Evolutionary conservation across 208 protist genomes (phyloP).

Genomic region (Porcisia hertigi): DNA sequence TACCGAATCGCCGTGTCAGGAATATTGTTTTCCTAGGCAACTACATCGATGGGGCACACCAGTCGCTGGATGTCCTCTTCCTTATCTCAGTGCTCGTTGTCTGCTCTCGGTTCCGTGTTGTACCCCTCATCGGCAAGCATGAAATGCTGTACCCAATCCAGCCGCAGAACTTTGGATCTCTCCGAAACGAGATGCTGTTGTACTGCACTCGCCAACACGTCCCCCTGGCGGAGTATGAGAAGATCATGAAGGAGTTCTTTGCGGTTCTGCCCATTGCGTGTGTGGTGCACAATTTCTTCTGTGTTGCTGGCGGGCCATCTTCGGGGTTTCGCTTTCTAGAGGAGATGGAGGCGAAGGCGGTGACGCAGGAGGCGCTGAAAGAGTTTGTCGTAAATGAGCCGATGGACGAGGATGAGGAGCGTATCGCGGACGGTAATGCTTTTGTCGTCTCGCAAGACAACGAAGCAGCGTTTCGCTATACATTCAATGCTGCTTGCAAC

Average conservation of each 20-base stretch:
- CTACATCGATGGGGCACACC: constrained; percentile 80
- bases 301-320: constrained; percentile 61
- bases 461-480: constrained; percentile 61
- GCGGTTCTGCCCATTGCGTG: constrained; percentile 60
- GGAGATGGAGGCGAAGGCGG: constrained; percentile 37
- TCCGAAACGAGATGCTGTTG: constrained; percentile 63
- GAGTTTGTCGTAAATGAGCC: constrained; percentile 82
- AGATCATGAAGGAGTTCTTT: constrained; percentile 62
- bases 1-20: constrained; percentile 24
- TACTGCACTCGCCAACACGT: constrained; percentile 35
- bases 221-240: constrained; percentile 46
- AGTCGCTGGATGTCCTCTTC: constrained; percentile 74
- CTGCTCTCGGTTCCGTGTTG: constrained; percentile 47
- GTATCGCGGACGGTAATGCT: constrained; percentile 47
- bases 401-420: constrained; percentile 87
- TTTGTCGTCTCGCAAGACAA: constrained; percentile 57
- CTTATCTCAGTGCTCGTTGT: constrained; percentile 61
- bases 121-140: constrained; percentile 71
- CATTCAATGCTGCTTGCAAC: constrained; percentile 81
- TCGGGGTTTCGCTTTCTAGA: constrained; percentile 47
- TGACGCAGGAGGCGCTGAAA: constrained; percentile 30
- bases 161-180: constrained; percentile 73
- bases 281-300: constrained; percentile 70
- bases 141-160: constrained; percentile 78
- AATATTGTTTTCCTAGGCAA: constrained; percentile 86